Percentiles rank a stretch among this genome's conserved stretches.
Conservation (phyloP, 441 rosid genomes). For the Erodium trifolium region DNA sequence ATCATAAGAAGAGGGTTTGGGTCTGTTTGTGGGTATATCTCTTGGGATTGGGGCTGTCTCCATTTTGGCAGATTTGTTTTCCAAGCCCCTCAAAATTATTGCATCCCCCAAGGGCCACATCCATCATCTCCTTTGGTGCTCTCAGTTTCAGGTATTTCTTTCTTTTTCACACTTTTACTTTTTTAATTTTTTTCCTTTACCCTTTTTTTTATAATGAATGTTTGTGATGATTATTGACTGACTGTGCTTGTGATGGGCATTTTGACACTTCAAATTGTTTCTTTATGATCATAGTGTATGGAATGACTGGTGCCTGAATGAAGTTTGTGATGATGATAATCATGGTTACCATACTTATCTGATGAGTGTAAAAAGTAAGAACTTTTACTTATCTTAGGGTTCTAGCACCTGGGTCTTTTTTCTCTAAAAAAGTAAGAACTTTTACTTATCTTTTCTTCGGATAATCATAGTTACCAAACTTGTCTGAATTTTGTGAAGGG, state of each 20-base stretch:
- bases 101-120: not conserved
- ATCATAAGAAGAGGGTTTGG: no score
- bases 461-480: no score
- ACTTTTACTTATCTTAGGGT: not conserved
- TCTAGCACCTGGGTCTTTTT: not conserved
- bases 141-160: slow-evolving; percentile 1
- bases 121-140: slow-evolving; percentile 3
- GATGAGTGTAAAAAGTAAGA: not conserved
- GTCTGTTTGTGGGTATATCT: no score
- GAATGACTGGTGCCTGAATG: not conserved
- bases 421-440: no score
- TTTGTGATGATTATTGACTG: no score
- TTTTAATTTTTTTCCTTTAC: not conserved
- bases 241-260: not conserved
- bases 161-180: not conserved
- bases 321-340: not conserved
- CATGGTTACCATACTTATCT: not conserved
- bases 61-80: slow-evolving; percentile 2
- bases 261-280: not conserved
- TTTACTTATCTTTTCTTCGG: no score
- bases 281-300: not conserved
- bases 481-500: not conserved
- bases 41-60: slow-evolving; percentile 2
- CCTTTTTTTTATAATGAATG: not conserved
- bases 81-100: not conserved